Evolutionary conservation across 768 basidiomycete species (phyloP), one percentile per base, ranked within the genome.

Genomic region (Pholiota microspora): DNA sequence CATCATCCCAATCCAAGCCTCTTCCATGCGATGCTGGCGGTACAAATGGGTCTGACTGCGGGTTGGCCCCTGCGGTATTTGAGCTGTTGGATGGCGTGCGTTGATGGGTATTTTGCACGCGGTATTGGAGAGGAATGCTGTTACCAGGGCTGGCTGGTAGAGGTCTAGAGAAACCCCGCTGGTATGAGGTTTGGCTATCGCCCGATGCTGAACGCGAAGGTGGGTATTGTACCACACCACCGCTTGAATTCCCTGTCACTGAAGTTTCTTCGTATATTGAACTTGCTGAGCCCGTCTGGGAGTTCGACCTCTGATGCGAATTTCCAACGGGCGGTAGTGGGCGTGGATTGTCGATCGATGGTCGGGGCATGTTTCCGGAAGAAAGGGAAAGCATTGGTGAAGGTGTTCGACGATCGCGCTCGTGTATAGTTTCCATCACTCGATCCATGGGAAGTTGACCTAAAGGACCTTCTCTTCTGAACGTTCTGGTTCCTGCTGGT

Each of bases 231-330:
- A 21, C 18, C 12, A 7, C 21, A 12, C 4, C 18, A 21, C 40
- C 23, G 10, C n/a, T 10, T 7, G 40, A 2, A 12, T 42, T 21
- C 12, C 40, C 40, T 23, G 40, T 12, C 40, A 23, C 16, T 1
- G 40, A 42, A 28, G 13, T 29, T 32, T 48, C 46, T 48, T 48
- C 46, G 32, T 48, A 48, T 12, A 48, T 29, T 5, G 46, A 48
- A 31, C 46, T 48, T 29, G 46, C 28, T 21, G 46, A 48, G 15
- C 16, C 46, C 7, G 27, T 31, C 29, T 29, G 29, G 3, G 46
- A 48, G 18, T 32, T 32, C 9, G 46, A 21, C 21, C 40, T 3
- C 21, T 42, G 40, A 42, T 23, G 40, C n/a, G n/a, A 2, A 27
- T 0, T 10, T 24, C 23, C n/a, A 48, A 16, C 2, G 25, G 16